phyloP scores from a whole-genome alignment of 2,329 filamentous ascomycete genomes.

The Paraphaeosphaeria sporulosa region DNA sequence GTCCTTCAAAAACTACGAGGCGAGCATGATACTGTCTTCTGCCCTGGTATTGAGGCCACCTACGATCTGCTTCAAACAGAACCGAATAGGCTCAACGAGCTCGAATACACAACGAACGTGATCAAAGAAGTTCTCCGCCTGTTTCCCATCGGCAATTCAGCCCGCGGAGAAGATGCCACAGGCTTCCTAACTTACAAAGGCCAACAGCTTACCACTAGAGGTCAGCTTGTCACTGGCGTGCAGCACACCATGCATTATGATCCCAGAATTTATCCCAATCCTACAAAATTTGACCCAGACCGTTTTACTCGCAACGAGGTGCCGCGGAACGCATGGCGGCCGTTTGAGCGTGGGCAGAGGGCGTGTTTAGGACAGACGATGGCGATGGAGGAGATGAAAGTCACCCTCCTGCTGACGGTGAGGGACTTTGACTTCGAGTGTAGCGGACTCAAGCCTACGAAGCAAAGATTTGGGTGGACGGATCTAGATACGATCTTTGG shows the following conservation, averaged over 20 bases:
- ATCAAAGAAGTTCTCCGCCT: slow-evolving; percentile 63
- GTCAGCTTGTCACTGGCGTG: slow-evolving; percentile 53
- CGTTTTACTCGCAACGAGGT: slow-evolving; percentile 50
- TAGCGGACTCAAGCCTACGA: slow-evolving; percentile 35
- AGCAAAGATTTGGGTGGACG: slow-evolving; percentile 33
- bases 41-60: slow-evolving; percentile 48
- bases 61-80: slow-evolving; percentile 52
- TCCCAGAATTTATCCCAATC: slow-evolving; percentile 34
- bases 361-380: slow-evolving; percentile 67
- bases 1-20: slow-evolving; percentile 44
- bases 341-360: slow-evolving; percentile 63
- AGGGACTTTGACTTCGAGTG: slow-evolving; percentile 59
- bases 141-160: slow-evolving; percentile 58
- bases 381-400: slow-evolving; percentile 61
- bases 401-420: slow-evolving; percentile 59
- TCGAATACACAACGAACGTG: slow-evolving; percentile 61
- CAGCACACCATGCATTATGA: slow-evolving; percentile 47
- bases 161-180: slow-evolving; percentile 51
- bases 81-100: slow-evolving; percentile 57
- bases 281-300: slow-evolving; percentile 42
- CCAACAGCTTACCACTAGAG: slow-evolving; percentile 53
- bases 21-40: slow-evolving; percentile 63
- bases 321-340: slow-evolving; percentile 59
- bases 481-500: slow-evolving; percentile 40
- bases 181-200: slow-evolving; percentile 51